These are phyloP conservation scores for Pachysandra terminalis DNA, from an alignment of 164 flowering plant genomes.

Conservation along the genomic window DNA sequence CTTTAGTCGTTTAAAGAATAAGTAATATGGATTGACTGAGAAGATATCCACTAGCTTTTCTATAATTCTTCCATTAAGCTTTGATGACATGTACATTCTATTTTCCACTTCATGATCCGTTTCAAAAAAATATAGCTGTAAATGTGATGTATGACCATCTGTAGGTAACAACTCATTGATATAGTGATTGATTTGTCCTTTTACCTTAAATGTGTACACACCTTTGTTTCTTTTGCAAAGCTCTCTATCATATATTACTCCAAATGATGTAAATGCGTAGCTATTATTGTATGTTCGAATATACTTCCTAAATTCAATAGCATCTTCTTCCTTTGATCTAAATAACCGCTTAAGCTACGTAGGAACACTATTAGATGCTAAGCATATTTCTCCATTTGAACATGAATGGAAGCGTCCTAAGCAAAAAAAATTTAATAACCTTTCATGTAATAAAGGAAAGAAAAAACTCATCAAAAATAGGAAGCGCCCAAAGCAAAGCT, in stretches of 20 bases:
- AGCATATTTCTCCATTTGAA: not conserved
- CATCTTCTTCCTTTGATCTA: not conserved
- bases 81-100: not conserved
- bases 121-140: conserved; percentile 10
- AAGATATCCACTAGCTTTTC: not conserved
- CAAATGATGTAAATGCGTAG: conserved; percentile 4
- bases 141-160: not conserved
- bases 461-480: too few relatives aligned
- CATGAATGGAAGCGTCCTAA: too few relatives aligned
- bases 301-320: not conserved
- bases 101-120: conserved; percentile 5
- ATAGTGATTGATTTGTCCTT: conserved; percentile 8
- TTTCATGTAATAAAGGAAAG: too few relatives aligned
- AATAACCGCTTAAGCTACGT: not conserved
- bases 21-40: not conserved
- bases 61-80: not conserved
- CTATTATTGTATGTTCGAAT: conserved; percentile 7
- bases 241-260: not conserved
- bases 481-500: too few relatives aligned
- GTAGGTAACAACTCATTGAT: not conserved
- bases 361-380: not conserved
- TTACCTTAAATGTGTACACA: not conserved
- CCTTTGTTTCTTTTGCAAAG: not conserved
- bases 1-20: not conserved
- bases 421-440: too few relatives aligned